phyloP scores from a whole-genome alignment of 106 monocot species.

The Allium fistulosum region DNA sequence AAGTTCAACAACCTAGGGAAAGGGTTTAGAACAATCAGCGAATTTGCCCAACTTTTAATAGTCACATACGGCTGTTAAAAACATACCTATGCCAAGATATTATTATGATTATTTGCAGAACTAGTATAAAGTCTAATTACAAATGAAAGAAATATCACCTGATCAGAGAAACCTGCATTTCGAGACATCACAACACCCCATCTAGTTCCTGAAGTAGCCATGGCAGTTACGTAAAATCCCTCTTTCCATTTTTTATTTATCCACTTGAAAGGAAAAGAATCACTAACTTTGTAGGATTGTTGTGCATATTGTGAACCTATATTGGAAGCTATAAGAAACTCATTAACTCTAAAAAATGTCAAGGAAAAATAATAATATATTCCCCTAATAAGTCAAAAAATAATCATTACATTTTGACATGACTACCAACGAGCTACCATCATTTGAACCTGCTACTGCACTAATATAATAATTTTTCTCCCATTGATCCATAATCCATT shows the following conservation, averaged over 20 bases:
- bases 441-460: conserved; percentile 69
- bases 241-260: conserved; percentile 92
- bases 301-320: conserved; percentile 69
- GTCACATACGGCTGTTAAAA: not conserved
- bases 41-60: not conserved
- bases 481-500: conserved; percentile 96
- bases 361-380: not conserved
- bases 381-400: not conserved
- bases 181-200: conserved; percentile 89
- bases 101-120: not conserved
- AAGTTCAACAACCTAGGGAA: conserved; percentile 67
- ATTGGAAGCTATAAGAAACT: conserved; percentile 3
- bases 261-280: conserved; percentile 93
- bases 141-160: conserved; percentile 26
- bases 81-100: not conserved
- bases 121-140: too few species aligned
- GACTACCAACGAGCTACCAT: conserved; percentile 72
- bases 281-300: conserved; percentile 89
- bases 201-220: conserved; percentile 81
- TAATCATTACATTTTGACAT: conserved; percentile 68
- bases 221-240: conserved; percentile 74
- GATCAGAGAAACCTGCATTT: conserved; percentile 68
- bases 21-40: not conserved
- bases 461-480: conserved; percentile 87
- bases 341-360: conserved; percentile 6